Evolutionary conservation across 148 eudicot species (phyloP).

Genomic region (Rhododendron vialii): DNA sequence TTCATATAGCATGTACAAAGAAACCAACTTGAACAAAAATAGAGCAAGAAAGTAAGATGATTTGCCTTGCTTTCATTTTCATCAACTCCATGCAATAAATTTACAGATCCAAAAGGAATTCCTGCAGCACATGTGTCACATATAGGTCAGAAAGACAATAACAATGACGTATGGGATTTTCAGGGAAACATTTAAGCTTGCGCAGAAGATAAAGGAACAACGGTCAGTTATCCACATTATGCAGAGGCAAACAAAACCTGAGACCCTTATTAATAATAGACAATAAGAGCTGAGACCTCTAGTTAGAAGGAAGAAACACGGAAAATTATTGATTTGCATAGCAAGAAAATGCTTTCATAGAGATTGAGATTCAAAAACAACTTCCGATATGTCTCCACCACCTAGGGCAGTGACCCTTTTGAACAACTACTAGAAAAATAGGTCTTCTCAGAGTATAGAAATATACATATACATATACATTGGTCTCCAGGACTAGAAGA

Average conservation of each 20-base stretch:
- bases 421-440: background rate
- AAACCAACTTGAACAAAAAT: constrained; percentile 14
- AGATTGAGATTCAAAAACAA: background rate
- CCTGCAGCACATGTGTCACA: constrained; percentile 47
- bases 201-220: background rate
- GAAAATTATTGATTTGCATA: background rate
- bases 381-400: background rate
- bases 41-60: constrained; percentile 23
- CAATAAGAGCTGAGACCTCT: background rate
- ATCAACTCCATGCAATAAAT: constrained; percentile 87
- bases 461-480: background rate
- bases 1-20: background rate
- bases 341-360: background rate
- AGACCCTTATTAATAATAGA: background rate
- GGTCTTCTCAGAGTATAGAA: background rate
- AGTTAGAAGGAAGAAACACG: background rate
- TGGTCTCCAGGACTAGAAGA: background rate
- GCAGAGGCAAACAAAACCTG: background rate
- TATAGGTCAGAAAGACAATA: background rate
- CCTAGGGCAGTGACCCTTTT: background rate
- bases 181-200: background rate
- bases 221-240: background rate
- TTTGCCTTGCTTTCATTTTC: constrained; percentile 96
- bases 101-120: constrained; percentile 95
- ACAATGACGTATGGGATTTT: background rate